These are phyloP conservation scores for Fusarium equiseti DNA, from an alignment of 2,329 filamentous ascomycete species.

Conservation along the genomic window DNA sequence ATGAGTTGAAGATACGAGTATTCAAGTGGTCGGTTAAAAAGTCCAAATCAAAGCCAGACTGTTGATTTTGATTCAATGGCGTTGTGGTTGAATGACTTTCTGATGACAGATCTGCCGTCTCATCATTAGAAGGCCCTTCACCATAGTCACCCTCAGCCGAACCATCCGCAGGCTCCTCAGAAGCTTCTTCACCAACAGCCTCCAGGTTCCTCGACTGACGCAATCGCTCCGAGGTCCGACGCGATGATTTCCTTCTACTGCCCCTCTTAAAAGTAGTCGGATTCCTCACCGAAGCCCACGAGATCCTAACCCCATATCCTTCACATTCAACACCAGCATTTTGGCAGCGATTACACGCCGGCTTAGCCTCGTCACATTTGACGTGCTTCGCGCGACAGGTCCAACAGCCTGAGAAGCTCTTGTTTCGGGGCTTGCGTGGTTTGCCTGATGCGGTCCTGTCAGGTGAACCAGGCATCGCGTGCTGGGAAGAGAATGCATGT, in stretches of 20 bases:
- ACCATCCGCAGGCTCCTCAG: not conserved
- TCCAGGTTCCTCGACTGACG: constrained; percentile 2
- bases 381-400: constrained; percentile 46
- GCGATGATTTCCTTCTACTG: constrained; percentile 18
- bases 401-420: constrained; percentile 47
- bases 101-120: not conserved
- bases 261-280: constrained; percentile 36
- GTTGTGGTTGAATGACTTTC: not conserved
- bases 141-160: not conserved
- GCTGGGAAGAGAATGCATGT: not conserved
- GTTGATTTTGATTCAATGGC: not conserved
- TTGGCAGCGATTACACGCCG: constrained; percentile 38
- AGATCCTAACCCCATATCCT: constrained; percentile 42
- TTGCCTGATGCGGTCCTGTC: constrained; percentile 23
- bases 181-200: not conserved
- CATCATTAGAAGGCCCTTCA: not conserved
- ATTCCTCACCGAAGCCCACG: constrained; percentile 44
- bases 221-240: constrained; percentile 8
- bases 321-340: constrained; percentile 38
- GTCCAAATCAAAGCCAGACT: not conserved
- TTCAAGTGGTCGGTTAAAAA: constrained; percentile 21
- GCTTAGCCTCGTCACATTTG: constrained; percentile 43
- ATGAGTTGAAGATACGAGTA: constrained; percentile 37
- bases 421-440: constrained; percentile 42
- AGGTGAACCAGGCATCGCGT: constrained; percentile 26